These are phyloP conservation scores for Sphagnum contortum DNA, from an alignment of 225 moss, liverwort and hornwort species.

Conservation along the genomic window DNA sequence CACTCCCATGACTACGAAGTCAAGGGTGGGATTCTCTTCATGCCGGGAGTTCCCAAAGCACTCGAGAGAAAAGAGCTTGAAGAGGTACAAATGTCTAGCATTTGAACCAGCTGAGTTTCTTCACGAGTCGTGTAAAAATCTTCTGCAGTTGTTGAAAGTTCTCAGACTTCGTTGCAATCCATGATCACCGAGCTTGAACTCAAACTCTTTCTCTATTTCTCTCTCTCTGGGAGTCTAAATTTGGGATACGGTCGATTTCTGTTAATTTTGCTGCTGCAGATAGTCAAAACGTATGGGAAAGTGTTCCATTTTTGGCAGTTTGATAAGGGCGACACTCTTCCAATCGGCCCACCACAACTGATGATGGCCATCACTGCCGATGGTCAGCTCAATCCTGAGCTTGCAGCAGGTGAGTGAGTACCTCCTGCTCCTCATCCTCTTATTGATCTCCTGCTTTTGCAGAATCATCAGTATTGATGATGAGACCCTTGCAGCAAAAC, in stretches of 20 bases:
- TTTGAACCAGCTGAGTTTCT: too few species aligned
- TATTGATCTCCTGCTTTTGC: background rate
- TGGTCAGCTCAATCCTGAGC: conserved; percentile 48
- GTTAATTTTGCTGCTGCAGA: conserved; percentile 20
- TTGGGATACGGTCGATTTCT: background rate
- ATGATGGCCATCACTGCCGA: conserved; percentile 77
- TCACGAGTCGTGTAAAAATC: too few species aligned
- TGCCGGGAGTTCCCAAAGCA: conserved; percentile 40
- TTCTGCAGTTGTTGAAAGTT: too few species aligned
- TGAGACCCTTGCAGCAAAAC: background rate
- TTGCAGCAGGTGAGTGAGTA: conserved; percentile 27
- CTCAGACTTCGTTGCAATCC: too few species aligned
- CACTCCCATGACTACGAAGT: conserved; percentile 70
- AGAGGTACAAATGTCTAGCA: conserved; percentile 16
- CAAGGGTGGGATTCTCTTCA: conserved; percentile 64
- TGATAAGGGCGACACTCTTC: conserved; percentile 59
- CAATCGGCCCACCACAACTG: conserved; percentile 63
- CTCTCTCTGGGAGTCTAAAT: background rate
- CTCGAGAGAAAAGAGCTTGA: conserved; percentile 45
- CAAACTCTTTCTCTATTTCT: background rate
- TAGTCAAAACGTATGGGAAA: conserved; percentile 70
- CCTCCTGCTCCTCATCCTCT: background rate
- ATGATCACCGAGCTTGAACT: too few species aligned
- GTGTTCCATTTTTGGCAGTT: conserved; percentile 82
- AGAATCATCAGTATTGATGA: too few species aligned